Evolutionary conservation across 2,329 filamentous ascomycete genomes (phyloP), one percentile per base, ranked within the genome.

Genomic region (Harringtonia aguacate): DNA sequence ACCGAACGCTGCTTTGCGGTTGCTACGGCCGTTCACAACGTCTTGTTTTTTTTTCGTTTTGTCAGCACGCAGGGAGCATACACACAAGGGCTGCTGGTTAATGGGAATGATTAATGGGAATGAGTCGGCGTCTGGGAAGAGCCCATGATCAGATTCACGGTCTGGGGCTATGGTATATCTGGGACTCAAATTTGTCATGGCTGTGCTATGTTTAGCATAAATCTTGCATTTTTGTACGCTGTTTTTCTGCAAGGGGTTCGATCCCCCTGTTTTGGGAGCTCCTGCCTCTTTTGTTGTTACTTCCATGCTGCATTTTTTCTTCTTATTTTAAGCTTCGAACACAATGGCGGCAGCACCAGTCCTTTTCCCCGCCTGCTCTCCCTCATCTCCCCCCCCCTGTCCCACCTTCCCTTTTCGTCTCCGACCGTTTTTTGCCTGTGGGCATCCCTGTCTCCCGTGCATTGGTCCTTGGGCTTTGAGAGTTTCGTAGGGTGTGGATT

Each of bases 401-500:
- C 28, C 35, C 21, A 4, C 21, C 24, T 33, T 13, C 9, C 21
- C 37, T 27, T 31, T 43, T 20, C 18, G 18, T 22, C 42, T 36
- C 15, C 24, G n/a, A 14, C 18, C n/a, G n/a, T n/a, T n/a, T n/a
- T 38, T 38, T 27, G 21, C 41, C 34, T 36, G 36, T 27, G 6
- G 7, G 6, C 24, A 10, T 27, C 24, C 24, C 18, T 34, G 4
- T 27, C 20, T 18, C 31, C 29, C 20, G n/a, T 29, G 41, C 29
- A 2, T 39, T 43, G 36, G 37, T 33, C 35, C 47, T 46, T 52
- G 47, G 49, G 47, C 47, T 51, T 49, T 51, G 49, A 47, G 47
- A 51, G 47, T 50, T 52, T 51, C 46, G 47, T 44, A 43, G 42
- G 35, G 36, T 40, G 31, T 34, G 22, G 20, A 24, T 30, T 3